These are phyloP conservation scores for Euphorbia celastroides DNA, from an alignment of 441 rosid species.

Conservation along the genomic window DNA sequence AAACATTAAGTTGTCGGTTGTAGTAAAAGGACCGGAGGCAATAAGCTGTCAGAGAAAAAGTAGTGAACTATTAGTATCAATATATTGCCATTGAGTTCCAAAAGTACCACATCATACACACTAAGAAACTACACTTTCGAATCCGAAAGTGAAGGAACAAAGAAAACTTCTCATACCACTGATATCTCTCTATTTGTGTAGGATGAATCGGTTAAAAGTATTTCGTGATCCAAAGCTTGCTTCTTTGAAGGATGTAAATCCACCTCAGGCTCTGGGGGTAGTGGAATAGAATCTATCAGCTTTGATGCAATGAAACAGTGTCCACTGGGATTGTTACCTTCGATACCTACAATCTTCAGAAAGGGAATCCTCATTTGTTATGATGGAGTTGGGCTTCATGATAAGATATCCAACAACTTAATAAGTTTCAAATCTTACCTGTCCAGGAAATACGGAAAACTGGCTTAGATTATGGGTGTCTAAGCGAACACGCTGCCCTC, in stretches of 20 bases:
- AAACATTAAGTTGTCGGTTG: slow-evolving; percentile 74
- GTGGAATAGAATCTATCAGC: slow-evolving; percentile 62
- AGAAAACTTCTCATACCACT: slow-evolving; percentile 42
- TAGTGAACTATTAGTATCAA: slow-evolving; percentile 10
- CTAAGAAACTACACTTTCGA: not conserved
- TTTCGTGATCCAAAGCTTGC: slow-evolving; percentile 61
- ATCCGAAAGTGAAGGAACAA: not conserved
- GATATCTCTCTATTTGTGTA: slow-evolving; percentile 40
- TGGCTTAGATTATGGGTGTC: slow-evolving; percentile 65
- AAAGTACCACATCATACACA: not conserved
- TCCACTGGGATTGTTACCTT: slow-evolving; percentile 95
- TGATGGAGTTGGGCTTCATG: slow-evolving; percentile 14
- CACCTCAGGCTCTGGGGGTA: slow-evolving; percentile 31
- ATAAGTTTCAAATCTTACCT: slow-evolving; percentile 41
- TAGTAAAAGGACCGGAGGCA: slow-evolving; percentile 92
- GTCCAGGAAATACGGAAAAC: slow-evolving; percentile 93
- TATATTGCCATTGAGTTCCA: slow-evolving; percentile 5
- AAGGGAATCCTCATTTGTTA: slow-evolving; percentile 19
- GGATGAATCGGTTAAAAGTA: slow-evolving; percentile 31
- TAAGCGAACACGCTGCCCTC: slow-evolving; percentile 81
- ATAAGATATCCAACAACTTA: slow-evolving; percentile 15
- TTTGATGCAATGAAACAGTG: slow-evolving; percentile 89
- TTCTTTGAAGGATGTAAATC: slow-evolving; percentile 69
- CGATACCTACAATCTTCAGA: slow-evolving; percentile 81
- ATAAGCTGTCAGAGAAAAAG: slow-evolving; percentile 46